Conservation (phyloP, 2,329 filamentous ascomycete genomes). For the Colletotrichum echinochloae region DNA sequence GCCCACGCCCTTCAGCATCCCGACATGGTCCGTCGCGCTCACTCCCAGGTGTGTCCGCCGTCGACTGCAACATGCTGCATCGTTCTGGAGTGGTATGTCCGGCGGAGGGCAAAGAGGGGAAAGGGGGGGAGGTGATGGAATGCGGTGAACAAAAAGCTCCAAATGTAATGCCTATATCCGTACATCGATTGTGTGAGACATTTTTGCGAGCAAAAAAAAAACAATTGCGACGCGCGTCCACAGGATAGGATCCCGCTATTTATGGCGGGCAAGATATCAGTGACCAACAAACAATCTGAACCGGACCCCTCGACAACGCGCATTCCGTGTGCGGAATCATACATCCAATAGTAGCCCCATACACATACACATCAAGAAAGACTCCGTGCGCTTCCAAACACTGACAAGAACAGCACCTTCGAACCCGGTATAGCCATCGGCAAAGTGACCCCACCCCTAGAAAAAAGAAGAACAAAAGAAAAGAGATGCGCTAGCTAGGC, state of each 20-base stretch:
- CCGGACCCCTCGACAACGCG: background rate
- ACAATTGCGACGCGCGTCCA: background rate
- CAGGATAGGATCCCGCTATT: background rate
- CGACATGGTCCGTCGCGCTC: constrained; percentile 67
- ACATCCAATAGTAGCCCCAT: constrained; percentile 10
- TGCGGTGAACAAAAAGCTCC: background rate
- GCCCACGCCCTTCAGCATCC: constrained; percentile 49
- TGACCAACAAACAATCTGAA: background rate
- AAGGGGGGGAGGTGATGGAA: no score
- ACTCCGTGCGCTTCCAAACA: constrained; percentile 14
- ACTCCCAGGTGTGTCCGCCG: constrained; percentile 55
- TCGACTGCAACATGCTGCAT: no score
- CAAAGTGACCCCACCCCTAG: no score
- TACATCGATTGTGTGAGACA: background rate
- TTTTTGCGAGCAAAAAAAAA: background rate
- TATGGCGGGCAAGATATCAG: background rate
- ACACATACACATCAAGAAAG: background rate
- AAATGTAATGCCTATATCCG: background rate
- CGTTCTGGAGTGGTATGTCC: constrained; percentile 45
- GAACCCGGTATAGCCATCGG: background rate
- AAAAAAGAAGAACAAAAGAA: no score
- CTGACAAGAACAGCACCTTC: constrained; percentile 6
- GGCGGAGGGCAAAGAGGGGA: no score
- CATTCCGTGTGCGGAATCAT: background rate
- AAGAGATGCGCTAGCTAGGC: constrained; percentile 19